These are phyloP conservation scores for Hemileccinum rubropunctum DNA, from an alignment of 768 basidiomycete species.

Conservation along the genomic window DNA sequence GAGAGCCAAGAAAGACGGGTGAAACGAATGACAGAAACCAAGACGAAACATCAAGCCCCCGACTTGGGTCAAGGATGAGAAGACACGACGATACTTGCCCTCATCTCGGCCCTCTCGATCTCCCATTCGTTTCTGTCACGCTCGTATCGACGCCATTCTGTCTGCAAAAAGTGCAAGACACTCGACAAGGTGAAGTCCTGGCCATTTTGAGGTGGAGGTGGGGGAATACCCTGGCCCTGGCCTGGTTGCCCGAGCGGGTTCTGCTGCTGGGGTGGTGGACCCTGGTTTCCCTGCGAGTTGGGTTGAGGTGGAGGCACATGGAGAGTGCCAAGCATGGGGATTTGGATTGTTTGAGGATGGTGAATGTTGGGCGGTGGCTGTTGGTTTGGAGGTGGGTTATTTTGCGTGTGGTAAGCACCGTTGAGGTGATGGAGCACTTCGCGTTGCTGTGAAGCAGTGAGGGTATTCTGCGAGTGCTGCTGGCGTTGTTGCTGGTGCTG, in stretches of 20 bases:
- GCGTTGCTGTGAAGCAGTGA: slow-evolving; percentile 25
- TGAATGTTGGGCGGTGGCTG: slow-evolving; percentile 33
- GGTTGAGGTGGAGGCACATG: slow-evolving; percentile 58
- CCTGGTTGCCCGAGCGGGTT: slow-evolving; percentile 42
- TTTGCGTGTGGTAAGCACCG: slow-evolving; percentile 31
- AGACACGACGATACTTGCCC: slow-evolving; percentile 54
- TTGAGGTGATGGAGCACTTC: slow-evolving; percentile 29
- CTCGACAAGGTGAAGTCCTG: slow-evolving; percentile 92
- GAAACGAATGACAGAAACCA: neutral
- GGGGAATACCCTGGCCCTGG: neutral
- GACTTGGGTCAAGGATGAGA: too few species aligned
- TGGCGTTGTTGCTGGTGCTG: slow-evolving; percentile 19
- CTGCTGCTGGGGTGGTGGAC: slow-evolving; percentile 53
- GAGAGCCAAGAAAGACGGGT: too few species aligned
- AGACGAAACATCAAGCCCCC: neutral
- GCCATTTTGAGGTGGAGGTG: slow-evolving; percentile 79
- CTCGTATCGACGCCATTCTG: slow-evolving; percentile 97
- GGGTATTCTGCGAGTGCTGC: slow-evolving; percentile 29
- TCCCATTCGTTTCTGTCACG: slow-evolving; percentile 99
- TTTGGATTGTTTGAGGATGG: slow-evolving; percentile 44
- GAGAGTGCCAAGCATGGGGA: slow-evolving; percentile 72
- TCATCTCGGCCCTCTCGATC: slow-evolving; percentile 98
- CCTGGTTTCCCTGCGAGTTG: slow-evolving; percentile 35
- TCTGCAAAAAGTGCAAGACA: slow-evolving; percentile 96
- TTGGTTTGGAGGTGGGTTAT: slow-evolving; percentile 13